Evolutionary conservation across 495 filamentous ascomycete species (phyloP).

Genomic region (Trichoderma reesei): DNA sequence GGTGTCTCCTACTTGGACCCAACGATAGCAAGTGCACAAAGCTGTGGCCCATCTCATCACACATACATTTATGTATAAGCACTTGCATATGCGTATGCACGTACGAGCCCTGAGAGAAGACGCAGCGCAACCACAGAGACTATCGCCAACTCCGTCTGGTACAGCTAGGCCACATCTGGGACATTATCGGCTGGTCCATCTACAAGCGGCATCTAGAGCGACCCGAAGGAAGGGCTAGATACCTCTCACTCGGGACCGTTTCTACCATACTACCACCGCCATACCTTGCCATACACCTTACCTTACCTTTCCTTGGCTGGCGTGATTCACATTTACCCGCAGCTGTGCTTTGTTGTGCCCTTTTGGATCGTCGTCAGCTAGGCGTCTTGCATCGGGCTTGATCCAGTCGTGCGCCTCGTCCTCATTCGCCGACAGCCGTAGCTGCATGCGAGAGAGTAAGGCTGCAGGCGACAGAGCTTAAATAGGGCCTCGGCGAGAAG

Average conservation of each 20-base stretch:
- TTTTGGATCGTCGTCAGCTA: not conserved
- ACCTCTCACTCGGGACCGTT: too few species aligned
- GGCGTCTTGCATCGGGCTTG: not conserved
- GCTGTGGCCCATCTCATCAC: not conserved
- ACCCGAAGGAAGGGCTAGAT: constrained; percentile 5
- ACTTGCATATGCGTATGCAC: constrained; percentile 2
- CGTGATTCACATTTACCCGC: not conserved
- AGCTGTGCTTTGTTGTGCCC: not conserved
- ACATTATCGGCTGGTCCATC: not conserved
- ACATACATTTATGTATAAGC: constrained; percentile 7
- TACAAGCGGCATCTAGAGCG: constrained; percentile 3
- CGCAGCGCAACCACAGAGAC: constrained; percentile 16
- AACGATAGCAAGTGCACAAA: too few species aligned
- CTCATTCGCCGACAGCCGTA: not conserved
- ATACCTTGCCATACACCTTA: too few species aligned
- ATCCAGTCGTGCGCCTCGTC: not conserved
- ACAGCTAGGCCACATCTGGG: constrained; percentile 4
- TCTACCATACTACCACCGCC: too few species aligned
- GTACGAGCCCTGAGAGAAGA: constrained; percentile 13
- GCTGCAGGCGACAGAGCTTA: constrained; percentile 7
- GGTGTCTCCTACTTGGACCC: not conserved
- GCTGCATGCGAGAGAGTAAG: not conserved
- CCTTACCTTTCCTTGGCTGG: too few species aligned
- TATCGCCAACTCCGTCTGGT: too few species aligned
- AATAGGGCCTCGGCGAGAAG: constrained; percentile 9